Evolutionary conservation across 2,329 filamentous ascomycete species (phyloP).

Genomic region (Didymella glomerata): DNA sequence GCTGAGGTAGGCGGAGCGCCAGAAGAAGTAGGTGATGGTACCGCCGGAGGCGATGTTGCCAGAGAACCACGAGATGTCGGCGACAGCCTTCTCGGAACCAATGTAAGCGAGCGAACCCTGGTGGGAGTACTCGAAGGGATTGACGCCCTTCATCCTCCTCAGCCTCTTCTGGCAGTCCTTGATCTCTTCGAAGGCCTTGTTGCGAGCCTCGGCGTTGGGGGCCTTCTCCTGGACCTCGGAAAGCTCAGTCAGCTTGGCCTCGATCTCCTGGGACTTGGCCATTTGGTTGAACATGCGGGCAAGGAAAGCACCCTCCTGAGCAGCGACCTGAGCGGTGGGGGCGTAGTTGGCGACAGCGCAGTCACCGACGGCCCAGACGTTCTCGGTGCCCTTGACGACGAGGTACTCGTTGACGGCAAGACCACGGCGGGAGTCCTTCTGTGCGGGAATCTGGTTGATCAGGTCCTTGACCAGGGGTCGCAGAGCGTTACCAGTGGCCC

Average conservation of each 20-base stretch:
- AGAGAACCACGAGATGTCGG: constrained; percentile 96
- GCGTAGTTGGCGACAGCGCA: constrained; percentile 98
- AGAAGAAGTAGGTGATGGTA: constrained; percentile 96
- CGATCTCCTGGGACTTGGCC: constrained; percentile 89
- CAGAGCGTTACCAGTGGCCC: constrained; percentile 96
- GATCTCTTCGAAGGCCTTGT: constrained; percentile 75
- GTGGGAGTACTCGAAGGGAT: constrained; percentile 98
- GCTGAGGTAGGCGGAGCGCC: constrained; percentile 96
- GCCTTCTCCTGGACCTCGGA: constrained; percentile 68
- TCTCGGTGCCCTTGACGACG: constrained; percentile 94
- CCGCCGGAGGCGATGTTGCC: constrained; percentile 95
- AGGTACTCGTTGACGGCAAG: constrained; percentile 98
- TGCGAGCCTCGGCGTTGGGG: constrained; percentile 69
- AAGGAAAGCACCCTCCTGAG: constrained; percentile 94
- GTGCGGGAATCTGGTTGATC: constrained; percentile 89
- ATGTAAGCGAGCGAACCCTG: constrained; percentile 98
- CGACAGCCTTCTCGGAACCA: constrained; percentile 96
- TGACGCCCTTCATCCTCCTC: constrained; percentile 89
- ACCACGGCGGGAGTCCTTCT: constrained; percentile 93
- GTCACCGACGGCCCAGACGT: constrained; percentile 98
- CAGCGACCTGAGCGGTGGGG: constrained; percentile 94
- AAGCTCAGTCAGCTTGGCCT: constrained; percentile 76
- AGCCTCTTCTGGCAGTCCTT: constrained; percentile 86
- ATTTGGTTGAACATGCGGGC: constrained; percentile 98
- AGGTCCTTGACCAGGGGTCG: constrained; percentile 90